A percentile compares a stretch with the other conserved stretches of the same genome.
These are phyloP conservation scores for Panicum hallii DNA, from an alignment of 202 grass and related monocot species.

Conservation along the genomic window DNA sequence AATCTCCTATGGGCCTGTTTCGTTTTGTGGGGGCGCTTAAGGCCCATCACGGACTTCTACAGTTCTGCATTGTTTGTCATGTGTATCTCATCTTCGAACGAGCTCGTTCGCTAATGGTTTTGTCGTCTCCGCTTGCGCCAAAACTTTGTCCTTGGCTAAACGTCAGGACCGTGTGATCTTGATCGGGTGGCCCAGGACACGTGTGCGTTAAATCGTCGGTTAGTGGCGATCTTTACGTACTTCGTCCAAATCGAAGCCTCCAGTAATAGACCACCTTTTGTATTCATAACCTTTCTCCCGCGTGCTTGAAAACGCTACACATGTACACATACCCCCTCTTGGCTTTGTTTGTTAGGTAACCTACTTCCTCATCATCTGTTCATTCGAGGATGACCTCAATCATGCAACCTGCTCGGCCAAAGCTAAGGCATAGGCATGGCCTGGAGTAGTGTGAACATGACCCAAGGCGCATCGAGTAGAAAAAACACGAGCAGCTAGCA, in stretches of 20 bases:
- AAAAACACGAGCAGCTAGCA: constrained; percentile 35
- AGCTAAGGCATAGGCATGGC: background rate
- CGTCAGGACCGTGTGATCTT: background rate
- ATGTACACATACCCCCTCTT: background rate
- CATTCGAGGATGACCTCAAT: constrained; percentile 13
- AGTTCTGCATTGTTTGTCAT: no score
- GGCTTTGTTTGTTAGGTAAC: constrained; percentile 42
- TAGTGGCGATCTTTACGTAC: background rate
- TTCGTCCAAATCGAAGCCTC: background rate
- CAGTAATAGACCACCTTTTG: background rate
- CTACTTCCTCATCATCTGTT: constrained; percentile 43
- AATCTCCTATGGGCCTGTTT: background rate
- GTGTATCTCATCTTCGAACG: no score
- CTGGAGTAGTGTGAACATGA: background rate
- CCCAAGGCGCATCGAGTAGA: constrained; percentile 17
- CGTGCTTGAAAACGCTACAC: background rate
- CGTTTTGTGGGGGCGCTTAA: background rate
- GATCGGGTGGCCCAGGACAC: background rate
- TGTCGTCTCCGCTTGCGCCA: background rate
- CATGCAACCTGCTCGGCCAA: constrained; percentile 25
- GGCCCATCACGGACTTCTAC: background rate
- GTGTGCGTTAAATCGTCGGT: background rate
- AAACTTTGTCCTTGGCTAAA: background rate
- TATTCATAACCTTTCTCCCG: background rate
- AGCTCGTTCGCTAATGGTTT: no score